Percentiles rank a stretch among this genome's conserved stretches.
Conservation (phyloP, 345 rosid genomes). For the Cardamine chenopodiifolia region DNA sequence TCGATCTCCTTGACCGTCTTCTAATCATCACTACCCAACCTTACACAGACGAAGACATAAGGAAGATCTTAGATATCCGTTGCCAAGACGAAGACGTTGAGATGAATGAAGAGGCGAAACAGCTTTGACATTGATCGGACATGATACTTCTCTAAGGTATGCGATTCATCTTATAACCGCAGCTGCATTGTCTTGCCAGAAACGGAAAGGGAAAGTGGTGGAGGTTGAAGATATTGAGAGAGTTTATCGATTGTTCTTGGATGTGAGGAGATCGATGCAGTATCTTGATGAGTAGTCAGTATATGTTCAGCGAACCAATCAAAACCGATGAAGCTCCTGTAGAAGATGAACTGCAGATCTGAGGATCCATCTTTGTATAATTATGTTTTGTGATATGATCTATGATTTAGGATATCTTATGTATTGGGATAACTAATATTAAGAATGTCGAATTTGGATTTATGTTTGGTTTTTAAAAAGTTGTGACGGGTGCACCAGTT, state of each 20-base stretch:
- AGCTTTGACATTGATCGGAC: constrained; percentile 81
- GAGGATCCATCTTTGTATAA: constrained; percentile 16
- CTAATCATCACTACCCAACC: constrained; percentile 87
- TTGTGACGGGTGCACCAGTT: constrained; percentile 7
- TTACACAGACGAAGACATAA: constrained; percentile 74
- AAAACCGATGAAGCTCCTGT: constrained; percentile 40
- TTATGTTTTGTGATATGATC: neutral
- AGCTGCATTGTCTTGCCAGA: constrained; percentile 78
- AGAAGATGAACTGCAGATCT: constrained; percentile 52
- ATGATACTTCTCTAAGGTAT: constrained; percentile 86
- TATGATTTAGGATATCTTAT: neutral
- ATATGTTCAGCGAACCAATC: constrained; percentile 75
- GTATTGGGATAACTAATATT: neutral
- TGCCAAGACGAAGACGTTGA: constrained; percentile 96
- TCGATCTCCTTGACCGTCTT: constrained; percentile 92
- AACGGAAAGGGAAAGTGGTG: constrained; percentile 77
- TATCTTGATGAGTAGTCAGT: constrained; percentile 88
- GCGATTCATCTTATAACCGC: constrained; percentile 88
- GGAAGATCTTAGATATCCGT: constrained; percentile 81
- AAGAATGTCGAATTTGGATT: neutral
- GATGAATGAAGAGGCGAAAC: constrained; percentile 79
- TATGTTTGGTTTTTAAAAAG: neutral
- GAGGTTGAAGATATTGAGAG: constrained; percentile 74
- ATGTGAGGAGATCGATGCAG: constrained; percentile 92
- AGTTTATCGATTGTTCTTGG: constrained; percentile 79